A percentile compares a stretch with the other conserved stretches of the same genome.
Conservation (phyloP, 2,329 filamentous ascomycete genomes). For the Trichoderma brevicompactum region DNA sequence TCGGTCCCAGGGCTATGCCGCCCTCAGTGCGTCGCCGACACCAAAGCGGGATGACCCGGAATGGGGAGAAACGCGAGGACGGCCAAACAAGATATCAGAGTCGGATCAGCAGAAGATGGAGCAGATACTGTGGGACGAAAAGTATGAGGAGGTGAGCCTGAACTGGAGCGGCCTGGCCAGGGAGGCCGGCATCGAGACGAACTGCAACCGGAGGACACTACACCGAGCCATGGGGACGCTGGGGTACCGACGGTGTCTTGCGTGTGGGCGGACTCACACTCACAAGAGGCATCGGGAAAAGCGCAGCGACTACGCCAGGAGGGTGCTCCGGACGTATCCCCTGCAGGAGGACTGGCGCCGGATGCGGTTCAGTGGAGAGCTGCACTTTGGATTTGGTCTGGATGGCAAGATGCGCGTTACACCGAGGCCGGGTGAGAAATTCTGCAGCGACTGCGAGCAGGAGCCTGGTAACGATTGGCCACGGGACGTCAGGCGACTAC, state of each 20-base stretch:
- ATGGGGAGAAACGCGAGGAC: slow-evolving; percentile 46
- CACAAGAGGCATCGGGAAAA: slow-evolving; percentile 42
- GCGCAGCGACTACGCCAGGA: slow-evolving; percentile 42
- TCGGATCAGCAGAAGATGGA: slow-evolving; percentile 46
- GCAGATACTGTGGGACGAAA: slow-evolving; percentile 44
- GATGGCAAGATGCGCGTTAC: slow-evolving; percentile 44
- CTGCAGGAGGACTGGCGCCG: slow-evolving; percentile 41
- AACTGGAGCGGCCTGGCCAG: slow-evolving; percentile 44
- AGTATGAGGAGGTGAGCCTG: slow-evolving; percentile 39
- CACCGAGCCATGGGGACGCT: slow-evolving; percentile 46
- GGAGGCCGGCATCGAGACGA: slow-evolving; percentile 41
- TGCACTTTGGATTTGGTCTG: slow-evolving; percentile 47
- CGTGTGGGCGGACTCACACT: slow-evolving; percentile 39
- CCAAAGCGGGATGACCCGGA: slow-evolving; percentile 43
- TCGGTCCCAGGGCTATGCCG: slow-evolving; percentile 46
- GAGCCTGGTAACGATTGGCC: slow-evolving; percentile 39
- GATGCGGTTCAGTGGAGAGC: slow-evolving; percentile 44
- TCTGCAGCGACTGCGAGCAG: slow-evolving; percentile 38
- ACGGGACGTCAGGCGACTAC: slow-evolving; percentile 42
- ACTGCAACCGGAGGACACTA: slow-evolving; percentile 43
- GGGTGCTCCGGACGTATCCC: slow-evolving; percentile 42
- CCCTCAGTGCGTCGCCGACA: slow-evolving; percentile 41
- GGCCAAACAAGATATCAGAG: slow-evolving; percentile 43
- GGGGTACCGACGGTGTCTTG: slow-evolving; percentile 43
- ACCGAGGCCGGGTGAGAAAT: slow-evolving; percentile 42